A percentile compares a stretch with the other conserved stretches of the same genome.
phyloP scores from a whole-genome alignment of 345 rosid genomes.

The Litchi chinensis region DNA sequence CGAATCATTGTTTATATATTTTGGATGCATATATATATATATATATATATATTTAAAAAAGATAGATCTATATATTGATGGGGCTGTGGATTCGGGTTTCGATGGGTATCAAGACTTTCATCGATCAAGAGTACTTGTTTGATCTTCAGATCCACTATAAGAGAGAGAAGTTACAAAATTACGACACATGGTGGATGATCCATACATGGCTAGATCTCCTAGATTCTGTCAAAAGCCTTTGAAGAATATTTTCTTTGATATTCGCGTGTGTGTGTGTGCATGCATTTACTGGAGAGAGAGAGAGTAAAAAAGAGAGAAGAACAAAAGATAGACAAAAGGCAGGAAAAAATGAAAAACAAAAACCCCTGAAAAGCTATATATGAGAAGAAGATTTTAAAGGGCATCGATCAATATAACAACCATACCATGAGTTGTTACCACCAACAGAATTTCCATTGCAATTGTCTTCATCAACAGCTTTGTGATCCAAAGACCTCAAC shows the following conservation, averaged over 20 bases:
- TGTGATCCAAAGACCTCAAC: constrained; percentile 56
- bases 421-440: constrained; percentile 49
- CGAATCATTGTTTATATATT: not conserved
- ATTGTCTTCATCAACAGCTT: constrained; percentile 43
- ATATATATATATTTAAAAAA: not conserved
- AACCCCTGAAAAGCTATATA: constrained; percentile 12
- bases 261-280: constrained; percentile 9
- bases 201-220: constrained; percentile 30
- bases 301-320: not conserved
- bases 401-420: too few relatives aligned
- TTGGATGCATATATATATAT: not conserved
- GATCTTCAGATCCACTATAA: constrained; percentile 11
- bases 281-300: not conserved
- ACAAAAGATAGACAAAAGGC: not conserved
- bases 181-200: constrained; percentile 4
- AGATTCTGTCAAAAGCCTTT: constrained; percentile 23
- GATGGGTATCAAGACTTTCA: constrained; percentile 34
- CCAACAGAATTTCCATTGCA: constrained; percentile 45
- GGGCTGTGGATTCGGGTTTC: constrained; percentile 29
- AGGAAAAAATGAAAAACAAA: not conserved
- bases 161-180: not conserved
- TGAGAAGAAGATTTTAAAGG: too few relatives aligned
- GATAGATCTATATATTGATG: constrained; percentile 21
- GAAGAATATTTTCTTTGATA: constrained; percentile 21
- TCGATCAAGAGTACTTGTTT: constrained; percentile 7